These are phyloP conservation scores for Eimeria sp. DNA, from an alignment of 169 alveolate genomes.

Conservation along the genomic window DNA sequence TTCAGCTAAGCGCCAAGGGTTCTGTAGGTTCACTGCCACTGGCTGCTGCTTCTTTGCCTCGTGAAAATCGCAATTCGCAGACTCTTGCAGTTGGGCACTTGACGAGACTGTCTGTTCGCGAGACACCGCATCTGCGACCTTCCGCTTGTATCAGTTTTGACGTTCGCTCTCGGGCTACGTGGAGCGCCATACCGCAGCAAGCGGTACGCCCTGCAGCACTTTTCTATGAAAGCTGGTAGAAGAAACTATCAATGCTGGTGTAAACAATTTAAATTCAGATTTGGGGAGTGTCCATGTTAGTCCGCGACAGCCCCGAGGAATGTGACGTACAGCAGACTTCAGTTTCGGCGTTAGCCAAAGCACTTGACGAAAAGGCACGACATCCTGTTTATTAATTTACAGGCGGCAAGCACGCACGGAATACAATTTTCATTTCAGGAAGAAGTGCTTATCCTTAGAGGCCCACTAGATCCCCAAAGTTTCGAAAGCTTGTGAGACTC, in stretches of 20 bases:
- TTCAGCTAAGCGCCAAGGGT: conserved; percentile 25
- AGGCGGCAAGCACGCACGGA: neutral
- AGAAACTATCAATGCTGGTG: neutral
- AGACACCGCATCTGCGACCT: conserved; percentile 39
- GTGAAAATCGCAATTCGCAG: neutral
- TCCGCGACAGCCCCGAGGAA: conserved; percentile 17
- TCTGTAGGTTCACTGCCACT: neutral
- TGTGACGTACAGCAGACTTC: neutral
- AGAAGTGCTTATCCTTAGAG: conserved; percentile 61
- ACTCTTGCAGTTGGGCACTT: conserved; percentile 29
- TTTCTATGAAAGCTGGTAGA: neutral
- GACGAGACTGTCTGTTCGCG: conserved; percentile 52
- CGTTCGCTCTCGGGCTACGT: conserved; percentile 48
- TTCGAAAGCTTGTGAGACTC: conserved; percentile 32
- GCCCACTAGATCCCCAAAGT: conserved; percentile 36
- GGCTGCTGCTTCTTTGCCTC: neutral
- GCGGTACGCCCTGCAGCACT: neutral
- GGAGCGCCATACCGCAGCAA: conserved; percentile 61
- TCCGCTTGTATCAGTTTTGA: conserved; percentile 16
- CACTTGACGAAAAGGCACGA: conserved; percentile 40
- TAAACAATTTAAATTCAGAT: neutral
- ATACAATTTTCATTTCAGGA: neutral
- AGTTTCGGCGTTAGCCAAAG: conserved; percentile 19
- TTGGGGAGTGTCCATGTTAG: conserved; percentile 50
- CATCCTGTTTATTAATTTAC: neutral